Base-by-base conservation (phyloP, 1,139 yeast species). In the Magnusiomyces clavatus region DNA sequence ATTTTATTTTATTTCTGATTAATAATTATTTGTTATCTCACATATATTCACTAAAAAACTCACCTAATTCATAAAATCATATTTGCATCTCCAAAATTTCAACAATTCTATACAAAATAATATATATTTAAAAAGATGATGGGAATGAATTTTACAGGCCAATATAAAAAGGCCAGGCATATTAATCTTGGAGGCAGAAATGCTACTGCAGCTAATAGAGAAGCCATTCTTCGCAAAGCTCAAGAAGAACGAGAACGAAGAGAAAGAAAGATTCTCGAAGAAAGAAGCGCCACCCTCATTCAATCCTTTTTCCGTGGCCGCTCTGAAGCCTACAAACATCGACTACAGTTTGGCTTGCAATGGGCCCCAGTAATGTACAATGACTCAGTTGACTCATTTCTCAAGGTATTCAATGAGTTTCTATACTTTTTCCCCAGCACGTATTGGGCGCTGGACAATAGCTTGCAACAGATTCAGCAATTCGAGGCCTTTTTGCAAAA, bases 161-260 rank as follows among this genome's bases (percentile, higher is more conserved):
- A 66, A 50, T 58, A 62, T 45, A 60, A 66, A 11, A 64, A 69
- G 46, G 50, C 61, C 36, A 72, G 96, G 54, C 78, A 76, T 42
- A 83, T 90, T 57, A 89, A 90, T 64, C 72, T 89, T 47, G 94
- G 96, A 2, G 85, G 85, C 53, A 67, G 31, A 24, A 63, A 57
- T 64, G 65, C 57, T 20, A 57, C 54, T 31, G 47, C 58, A 1
- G 41, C 39, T 14, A 54, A 66, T 56, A 64, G 74, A 52, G 64
- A 66, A 43, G 70, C 76, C 3, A 70, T 80, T 54, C 69, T 90
- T 19, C 79, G 77, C 56, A 79, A 77, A 56, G 81, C 95, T 3
- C 78, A 80, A 58, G 69, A 70, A 43, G 90, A 86, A 57, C 74
- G 97, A 38, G 77, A 75, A 55, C 77, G 76, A 54, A 47, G 48